Evolutionary conservation across 164 flowering plant species (phyloP).

Genomic region (Annona squamosa): DNA sequence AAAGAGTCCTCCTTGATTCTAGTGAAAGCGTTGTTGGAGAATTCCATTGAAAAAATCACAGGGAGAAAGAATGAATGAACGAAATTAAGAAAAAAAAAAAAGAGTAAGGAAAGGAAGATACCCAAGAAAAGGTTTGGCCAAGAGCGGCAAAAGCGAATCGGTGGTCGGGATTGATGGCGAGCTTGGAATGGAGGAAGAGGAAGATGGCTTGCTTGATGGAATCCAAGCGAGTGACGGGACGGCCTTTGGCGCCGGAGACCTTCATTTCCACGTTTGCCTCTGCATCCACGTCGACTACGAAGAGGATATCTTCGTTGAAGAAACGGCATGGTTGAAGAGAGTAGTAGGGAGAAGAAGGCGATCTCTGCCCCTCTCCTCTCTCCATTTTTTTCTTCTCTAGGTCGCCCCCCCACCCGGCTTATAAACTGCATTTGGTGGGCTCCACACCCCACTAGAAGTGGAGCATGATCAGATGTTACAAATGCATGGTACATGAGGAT

Average conservation of each 20-base stretch:
- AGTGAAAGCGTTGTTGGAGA: not conserved
- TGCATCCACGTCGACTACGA: slow-evolving; percentile 67
- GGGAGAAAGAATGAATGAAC: not conserved
- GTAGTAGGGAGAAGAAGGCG: slow-evolving; percentile 24
- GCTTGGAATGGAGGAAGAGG: slow-evolving; percentile 69
- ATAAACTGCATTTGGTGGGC: too few relatives aligned
- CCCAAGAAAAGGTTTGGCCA: slow-evolving; percentile 64
- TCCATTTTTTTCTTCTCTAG: slow-evolving; percentile 18
- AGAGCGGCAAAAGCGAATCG: slow-evolving; percentile 72
- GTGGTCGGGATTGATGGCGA: slow-evolving; percentile 74
- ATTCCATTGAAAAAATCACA: not conserved
- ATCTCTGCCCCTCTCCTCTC: slow-evolving; percentile 19
- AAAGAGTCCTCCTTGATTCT: too few relatives aligned
- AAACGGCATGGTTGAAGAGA: slow-evolving; percentile 35
- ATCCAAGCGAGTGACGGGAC: slow-evolving; percentile 76
- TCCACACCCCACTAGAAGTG: too few relatives aligned
- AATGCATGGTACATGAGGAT: too few relatives aligned
- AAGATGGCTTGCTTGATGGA: slow-evolving; percentile 70
- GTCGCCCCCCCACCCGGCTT: too few relatives aligned
- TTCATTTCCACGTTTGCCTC: slow-evolving; percentile 73
- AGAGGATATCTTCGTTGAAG: slow-evolving; percentile 70
- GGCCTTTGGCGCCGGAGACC: slow-evolving; percentile 45
- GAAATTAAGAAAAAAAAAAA: not conserved
- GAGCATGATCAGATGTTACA: too few relatives aligned
- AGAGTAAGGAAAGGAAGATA: slow-evolving; percentile 14